Conservation (phyloP, 1,139 yeast species). For the Kodamaea anthophila region DNA sequence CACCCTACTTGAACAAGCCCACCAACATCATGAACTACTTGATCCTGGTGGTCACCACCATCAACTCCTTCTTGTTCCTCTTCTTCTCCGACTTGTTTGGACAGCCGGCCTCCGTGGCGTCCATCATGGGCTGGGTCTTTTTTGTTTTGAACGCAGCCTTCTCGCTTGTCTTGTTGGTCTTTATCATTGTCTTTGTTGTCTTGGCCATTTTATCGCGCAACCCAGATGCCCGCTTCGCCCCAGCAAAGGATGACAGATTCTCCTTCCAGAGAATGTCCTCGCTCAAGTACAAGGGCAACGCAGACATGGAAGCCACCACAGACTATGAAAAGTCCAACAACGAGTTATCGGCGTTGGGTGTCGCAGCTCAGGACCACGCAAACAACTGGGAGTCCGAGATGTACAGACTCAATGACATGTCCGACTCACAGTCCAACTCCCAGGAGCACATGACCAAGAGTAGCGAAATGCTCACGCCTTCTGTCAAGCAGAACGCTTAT, state of each 20-base stretch:
- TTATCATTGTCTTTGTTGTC: constrained; percentile 53
- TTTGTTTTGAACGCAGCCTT: constrained; percentile 75
- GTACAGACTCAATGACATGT: constrained; percentile 41
- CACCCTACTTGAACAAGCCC: constrained; percentile 67
- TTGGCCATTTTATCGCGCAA: constrained; percentile 61
- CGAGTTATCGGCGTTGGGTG: constrained; percentile 61
- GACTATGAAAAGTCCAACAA: constrained; percentile 18
- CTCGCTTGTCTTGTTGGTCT: constrained; percentile 54
- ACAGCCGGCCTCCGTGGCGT: constrained; percentile 59
- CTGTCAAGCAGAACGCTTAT: constrained; percentile 14
- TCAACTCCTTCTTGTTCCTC: constrained; percentile 67
- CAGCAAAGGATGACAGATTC: constrained; percentile 78
- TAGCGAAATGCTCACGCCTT: constrained; percentile 17
- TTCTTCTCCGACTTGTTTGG: constrained; percentile 71
- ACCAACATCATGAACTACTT: constrained; percentile 63
- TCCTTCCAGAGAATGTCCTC: constrained; percentile 64
- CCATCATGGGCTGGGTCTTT: constrained; percentile 78
- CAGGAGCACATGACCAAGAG: constrained; percentile 5
- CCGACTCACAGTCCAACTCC: constrained; percentile 5
- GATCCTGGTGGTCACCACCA: constrained; percentile 56
- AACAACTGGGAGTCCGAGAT: constrained; percentile 66
- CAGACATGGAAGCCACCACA: constrained; percentile 15
- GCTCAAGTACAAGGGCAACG: constrained; percentile 17
- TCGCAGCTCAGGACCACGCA: constrained; percentile 67
- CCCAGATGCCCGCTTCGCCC: constrained; percentile 78